phyloP scores from a whole-genome alignment of 2,329 filamentous ascomycete genomes.

The Calonectria pteridis region DNA sequence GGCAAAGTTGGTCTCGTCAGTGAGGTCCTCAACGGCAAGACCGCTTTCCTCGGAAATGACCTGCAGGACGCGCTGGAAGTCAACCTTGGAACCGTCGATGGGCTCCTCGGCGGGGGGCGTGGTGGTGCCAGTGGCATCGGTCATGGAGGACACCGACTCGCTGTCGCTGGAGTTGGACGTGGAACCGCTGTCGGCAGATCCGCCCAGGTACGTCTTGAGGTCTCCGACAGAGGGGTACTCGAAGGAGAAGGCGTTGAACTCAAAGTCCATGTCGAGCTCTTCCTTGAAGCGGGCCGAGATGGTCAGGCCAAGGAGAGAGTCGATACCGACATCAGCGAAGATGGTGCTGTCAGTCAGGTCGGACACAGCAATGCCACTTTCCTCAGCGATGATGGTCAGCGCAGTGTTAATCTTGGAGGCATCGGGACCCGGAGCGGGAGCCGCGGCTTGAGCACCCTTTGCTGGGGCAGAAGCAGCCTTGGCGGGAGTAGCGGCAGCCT shows the following conservation, averaged over 20 bases:
- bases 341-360: slow-evolving; percentile 69
- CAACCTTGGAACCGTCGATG: slow-evolving; percentile 11
- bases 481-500: neutral
- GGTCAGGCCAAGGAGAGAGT: slow-evolving; percentile 72
- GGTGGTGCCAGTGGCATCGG: neutral
- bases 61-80: slow-evolving; percentile 32
- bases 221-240: slow-evolving; percentile 67
- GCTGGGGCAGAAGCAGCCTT: neutral
- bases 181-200: slow-evolving; percentile 24
- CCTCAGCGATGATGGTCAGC: slow-evolving; percentile 32
- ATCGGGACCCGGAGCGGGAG: neutral
- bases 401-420: slow-evolving; percentile 21
- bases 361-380: slow-evolving; percentile 34
- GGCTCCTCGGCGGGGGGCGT: slow-evolving; percentile 23
- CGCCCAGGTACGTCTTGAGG: slow-evolving; percentile 56
- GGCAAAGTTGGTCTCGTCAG: slow-evolving; percentile 67
- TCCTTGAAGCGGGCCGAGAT: slow-evolving; percentile 69
- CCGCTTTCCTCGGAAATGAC: slow-evolving; percentile 64
- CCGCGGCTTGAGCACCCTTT: neutral
- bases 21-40: slow-evolving; percentile 66
- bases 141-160: neutral
- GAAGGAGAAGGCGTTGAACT: slow-evolving; percentile 63
- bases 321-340: slow-evolving; percentile 70
- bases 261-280: slow-evolving; percentile 67
- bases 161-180: slow-evolving; percentile 25